Conservation (phyloP, 257 asterid genomes). For the Penstemon eatonii region DNA sequence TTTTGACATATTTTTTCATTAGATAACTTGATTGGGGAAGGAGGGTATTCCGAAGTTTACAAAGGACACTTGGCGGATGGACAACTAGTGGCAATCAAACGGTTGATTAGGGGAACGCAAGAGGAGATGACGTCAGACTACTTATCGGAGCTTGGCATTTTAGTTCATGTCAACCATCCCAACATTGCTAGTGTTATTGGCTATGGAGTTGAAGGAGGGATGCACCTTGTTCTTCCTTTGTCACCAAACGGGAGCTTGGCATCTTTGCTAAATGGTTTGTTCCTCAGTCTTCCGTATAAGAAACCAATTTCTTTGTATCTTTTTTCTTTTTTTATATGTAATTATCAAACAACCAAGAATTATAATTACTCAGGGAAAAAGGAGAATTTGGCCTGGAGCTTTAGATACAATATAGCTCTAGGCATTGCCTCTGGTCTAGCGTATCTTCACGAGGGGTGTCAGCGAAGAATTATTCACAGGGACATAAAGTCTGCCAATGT, state of each 20-base stretch:
- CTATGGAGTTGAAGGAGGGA: constrained; percentile 96
- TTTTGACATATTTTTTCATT: constrained; percentile 19
- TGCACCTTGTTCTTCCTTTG: constrained; percentile 97
- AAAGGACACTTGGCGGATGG: constrained; percentile 81
- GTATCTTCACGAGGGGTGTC: constrained; percentile 96
- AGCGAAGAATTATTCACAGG: constrained; percentile 84
- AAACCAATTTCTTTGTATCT: background rate
- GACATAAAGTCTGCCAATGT: constrained; percentile 94
- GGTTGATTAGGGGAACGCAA: constrained; percentile 75
- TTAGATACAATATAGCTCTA: constrained; percentile 66
- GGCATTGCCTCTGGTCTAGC: constrained; percentile 83
- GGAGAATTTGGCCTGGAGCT: constrained; percentile 59
- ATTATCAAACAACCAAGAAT: background rate
- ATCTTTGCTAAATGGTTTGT: constrained; percentile 63
- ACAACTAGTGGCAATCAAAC: constrained; percentile 74
- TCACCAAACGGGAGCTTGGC: constrained; percentile 94
- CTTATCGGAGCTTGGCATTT: constrained; percentile 89
- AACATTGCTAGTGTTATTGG: constrained; percentile 86
- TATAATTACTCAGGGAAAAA: constrained; percentile 42
- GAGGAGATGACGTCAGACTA: constrained; percentile 96
- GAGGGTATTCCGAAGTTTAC: constrained; percentile 96
- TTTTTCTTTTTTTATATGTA: background rate
- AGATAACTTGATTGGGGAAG: constrained; percentile 88
- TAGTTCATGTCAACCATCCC: constrained; percentile 93
- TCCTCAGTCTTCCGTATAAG: constrained; percentile 10